Percentiles rank a stretch among this genome's conserved stretches.
phyloP scores from a whole-genome alignment of 441 rosid species.

The Flueggea neowawraea region DNA sequence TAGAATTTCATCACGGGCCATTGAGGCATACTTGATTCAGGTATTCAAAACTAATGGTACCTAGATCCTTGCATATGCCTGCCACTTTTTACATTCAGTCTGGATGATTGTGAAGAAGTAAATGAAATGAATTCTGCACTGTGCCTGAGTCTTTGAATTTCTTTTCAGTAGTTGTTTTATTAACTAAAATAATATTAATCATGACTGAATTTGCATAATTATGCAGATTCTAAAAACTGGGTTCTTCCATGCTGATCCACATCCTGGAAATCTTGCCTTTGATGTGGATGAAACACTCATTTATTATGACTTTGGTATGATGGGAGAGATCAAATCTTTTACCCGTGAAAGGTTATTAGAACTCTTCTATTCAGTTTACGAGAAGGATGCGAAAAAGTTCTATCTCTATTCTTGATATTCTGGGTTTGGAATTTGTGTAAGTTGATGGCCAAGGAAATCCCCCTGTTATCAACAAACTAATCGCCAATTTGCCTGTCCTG shows the following conservation, averaged over 20 bases:
- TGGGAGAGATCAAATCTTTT: constrained; percentile 95
- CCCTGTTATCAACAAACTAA: too few relatives aligned
- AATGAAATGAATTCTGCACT: too few relatives aligned
- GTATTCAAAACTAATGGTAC: constrained; percentile 28
- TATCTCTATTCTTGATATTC: neutral
- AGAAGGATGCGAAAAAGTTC: constrained; percentile 94
- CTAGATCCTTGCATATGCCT: too few relatives aligned
- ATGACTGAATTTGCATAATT: constrained; percentile 6
- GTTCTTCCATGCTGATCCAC: constrained; percentile 98
- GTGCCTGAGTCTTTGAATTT: too few relatives aligned
- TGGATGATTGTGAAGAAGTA: too few relatives aligned
- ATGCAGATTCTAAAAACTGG: constrained; percentile 84
- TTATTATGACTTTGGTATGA: constrained; percentile 97
- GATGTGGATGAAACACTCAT: constrained; percentile 77
- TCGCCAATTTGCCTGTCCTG: too few relatives aligned
- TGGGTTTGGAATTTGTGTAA: too few relatives aligned
- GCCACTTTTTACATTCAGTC: too few relatives aligned
- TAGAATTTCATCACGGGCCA: constrained; percentile 82
- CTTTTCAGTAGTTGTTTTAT: neutral
- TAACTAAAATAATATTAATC: neutral
- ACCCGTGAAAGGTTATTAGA: constrained; percentile 83
- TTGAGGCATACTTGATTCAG: constrained; percentile 96
- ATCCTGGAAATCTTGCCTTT: constrained; percentile 94
- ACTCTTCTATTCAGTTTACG: constrained; percentile 88
- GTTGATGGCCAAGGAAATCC: too few relatives aligned